These are phyloP conservation scores for Sporothrix curviconia DNA, from an alignment of 2,329 filamentous ascomycete species.

Conservation along the genomic window DNA sequence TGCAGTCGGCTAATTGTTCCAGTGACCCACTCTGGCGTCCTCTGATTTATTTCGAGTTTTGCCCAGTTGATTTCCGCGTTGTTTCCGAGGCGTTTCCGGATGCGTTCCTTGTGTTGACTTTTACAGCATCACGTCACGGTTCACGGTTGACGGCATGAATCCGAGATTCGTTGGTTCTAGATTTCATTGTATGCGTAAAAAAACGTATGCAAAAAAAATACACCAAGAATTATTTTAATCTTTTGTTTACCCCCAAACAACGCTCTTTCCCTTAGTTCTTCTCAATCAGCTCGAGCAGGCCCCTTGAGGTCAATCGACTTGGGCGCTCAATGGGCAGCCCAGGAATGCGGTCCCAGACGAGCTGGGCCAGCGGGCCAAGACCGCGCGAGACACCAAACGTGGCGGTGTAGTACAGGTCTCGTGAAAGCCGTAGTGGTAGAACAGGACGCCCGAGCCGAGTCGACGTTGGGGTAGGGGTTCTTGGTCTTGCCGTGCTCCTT, in stretches of 20 bases:
- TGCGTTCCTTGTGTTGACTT: too few species aligned
- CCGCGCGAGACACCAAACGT: conserved; percentile 64
- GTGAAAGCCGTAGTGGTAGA: conserved; percentile 97
- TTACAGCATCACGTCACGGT: background rate
- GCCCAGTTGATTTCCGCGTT: too few species aligned
- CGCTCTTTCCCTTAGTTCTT: conserved; percentile 9
- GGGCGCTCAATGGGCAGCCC: conserved; percentile 90
- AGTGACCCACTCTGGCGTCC: background rate
- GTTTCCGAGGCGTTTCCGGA: too few species aligned
- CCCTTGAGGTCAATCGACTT: conserved; percentile 96
- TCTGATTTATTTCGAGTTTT: too few species aligned
- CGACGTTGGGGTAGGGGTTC: conserved; percentile 96
- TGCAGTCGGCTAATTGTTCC: background rate
- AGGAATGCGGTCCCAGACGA: conserved; percentile 92
- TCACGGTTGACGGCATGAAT: background rate
- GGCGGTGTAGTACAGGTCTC: conserved; percentile 92
- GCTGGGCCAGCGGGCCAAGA: conserved; percentile 82
- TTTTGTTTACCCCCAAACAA: background rate
- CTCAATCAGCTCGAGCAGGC: conserved; percentile 62
- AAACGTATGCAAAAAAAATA: background rate
- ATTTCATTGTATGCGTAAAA: background rate
- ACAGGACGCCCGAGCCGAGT: conserved; percentile 87
- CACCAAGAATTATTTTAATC: background rate
- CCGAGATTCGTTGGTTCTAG: background rate
- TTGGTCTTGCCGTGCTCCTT: conserved; percentile 97